Evolutionary conservation across 768 basidiomycete genomes (phyloP), one percentile per base, ranked within the genome.

Genomic region (Lentinula edodes): DNA sequence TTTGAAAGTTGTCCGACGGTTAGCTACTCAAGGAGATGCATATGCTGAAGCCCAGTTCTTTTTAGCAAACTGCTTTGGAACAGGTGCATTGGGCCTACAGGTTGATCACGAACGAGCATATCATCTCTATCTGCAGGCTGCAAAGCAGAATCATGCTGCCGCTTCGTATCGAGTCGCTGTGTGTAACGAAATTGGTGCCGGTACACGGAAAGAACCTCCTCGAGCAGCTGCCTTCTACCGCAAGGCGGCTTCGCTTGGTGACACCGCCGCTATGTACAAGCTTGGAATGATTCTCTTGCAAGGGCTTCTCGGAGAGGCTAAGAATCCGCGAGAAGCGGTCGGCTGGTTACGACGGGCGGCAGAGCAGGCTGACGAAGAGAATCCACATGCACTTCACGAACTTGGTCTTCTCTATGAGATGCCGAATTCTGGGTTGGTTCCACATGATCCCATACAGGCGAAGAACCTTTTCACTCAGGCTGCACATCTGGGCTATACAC

Each of bases 241-340:
- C 63, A 98, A 98, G 73, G 93, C 97, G 4, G 95, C 95, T 8
- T 94, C 94, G 1, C 78, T 98, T 39, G 95, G 95, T 18, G 97
- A 98, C 72, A 98, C 96, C 0, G 88, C 96, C 32, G 97, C 95
- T 3, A 99, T 98, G 97, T 98, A 97, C 79, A 98, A 98, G 73
- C 86, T 99, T n/a, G 95, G 95, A n/a, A 95, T 97, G 89, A 91
- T 98, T 64, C 81, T 97, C 35, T 80, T 98, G 20, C 84, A 91
- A 39, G 96, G 95, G 10, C 75, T 86, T 15, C 80, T 98, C 5
- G 89, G 87, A 28, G 93, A 95, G 72, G 84, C 81, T 60, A 87
- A 83, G 64, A 97, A 97, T 70, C 87, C 87, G 1, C 85, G 95
- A 36, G 97, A 99, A 71, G 95, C 95, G 6, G 85, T 96, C 65